Evolutionary conservation across 208 protist genomes (phyloP).

Genomic region (Trypanosoma theileri): DNA sequence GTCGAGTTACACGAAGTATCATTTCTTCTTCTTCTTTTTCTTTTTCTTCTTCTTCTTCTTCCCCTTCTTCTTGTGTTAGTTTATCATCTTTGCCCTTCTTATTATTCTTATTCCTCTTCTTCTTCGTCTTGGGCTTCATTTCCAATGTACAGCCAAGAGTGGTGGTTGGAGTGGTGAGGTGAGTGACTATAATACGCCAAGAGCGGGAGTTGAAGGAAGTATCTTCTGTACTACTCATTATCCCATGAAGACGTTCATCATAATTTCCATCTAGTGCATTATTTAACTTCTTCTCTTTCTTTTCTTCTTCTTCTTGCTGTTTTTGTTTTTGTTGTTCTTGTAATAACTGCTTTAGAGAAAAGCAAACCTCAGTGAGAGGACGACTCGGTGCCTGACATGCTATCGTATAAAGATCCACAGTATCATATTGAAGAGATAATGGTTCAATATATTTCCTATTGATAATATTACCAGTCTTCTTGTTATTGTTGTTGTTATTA

Average conservation of each 20-base stretch:
- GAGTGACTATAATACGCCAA: constrained; percentile 35
- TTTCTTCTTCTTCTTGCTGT: background rate
- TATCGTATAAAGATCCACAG: constrained; percentile 15
- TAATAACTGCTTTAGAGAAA: constrained; percentile 5
- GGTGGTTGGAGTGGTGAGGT: constrained; percentile 33
- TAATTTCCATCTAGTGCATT: background rate
- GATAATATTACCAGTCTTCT: background rate
- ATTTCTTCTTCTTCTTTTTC: background rate
- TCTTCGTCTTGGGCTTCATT: constrained; percentile 3
- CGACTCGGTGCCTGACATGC: constrained; percentile 3
- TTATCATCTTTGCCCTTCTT: too few relatives aligned
- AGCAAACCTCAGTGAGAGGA: constrained; percentile 1
- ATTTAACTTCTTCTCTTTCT: background rate
- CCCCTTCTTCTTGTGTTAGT: background rate
- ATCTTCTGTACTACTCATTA: constrained; percentile 13
- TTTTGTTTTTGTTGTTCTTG: constrained; percentile 4
- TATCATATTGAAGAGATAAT: constrained; percentile 20
- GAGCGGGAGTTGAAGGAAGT: constrained; percentile 19
- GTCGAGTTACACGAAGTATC: constrained; percentile 15
- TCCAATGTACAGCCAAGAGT: constrained; percentile 22
- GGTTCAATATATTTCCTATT: background rate
- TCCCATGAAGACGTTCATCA: background rate
- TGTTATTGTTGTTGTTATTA: background rate
- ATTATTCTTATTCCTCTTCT: background rate
- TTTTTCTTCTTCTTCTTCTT: constrained; percentile 6